Conservation (phyloP, 2,329 filamentous ascomycete genomes). For the Colletotrichum orbiculare region DNA sequence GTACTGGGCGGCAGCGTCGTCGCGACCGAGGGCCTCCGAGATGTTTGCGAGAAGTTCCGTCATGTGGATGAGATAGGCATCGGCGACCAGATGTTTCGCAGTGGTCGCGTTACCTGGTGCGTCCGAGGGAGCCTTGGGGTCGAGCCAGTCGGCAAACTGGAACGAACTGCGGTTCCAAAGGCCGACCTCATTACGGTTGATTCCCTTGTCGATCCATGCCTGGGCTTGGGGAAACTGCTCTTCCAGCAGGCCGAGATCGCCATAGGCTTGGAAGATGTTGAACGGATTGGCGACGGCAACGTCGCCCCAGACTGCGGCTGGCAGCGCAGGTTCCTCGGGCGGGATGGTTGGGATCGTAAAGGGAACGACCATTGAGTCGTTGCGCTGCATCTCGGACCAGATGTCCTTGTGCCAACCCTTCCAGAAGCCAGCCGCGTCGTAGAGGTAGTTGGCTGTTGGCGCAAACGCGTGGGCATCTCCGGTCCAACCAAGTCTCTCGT, state of each 20-base stretch:
- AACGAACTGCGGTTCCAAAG: conserved; percentile 52
- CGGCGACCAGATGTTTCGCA: conserved; percentile 53
- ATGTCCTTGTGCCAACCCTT: conserved; percentile 62
- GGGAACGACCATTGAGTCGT: conserved; percentile 41
- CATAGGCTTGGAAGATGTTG: conserved; percentile 52
- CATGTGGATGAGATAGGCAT: conserved; percentile 59
- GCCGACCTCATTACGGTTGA: conserved; percentile 46
- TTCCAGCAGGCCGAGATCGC: conserved; percentile 49
- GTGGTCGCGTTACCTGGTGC: conserved; percentile 53
- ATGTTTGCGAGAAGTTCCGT: conserved; percentile 51
- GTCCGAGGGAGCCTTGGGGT: conserved; percentile 56
- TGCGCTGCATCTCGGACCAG: conserved; percentile 45
- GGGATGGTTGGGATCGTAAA: conserved; percentile 45
- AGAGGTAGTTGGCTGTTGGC: conserved; percentile 64
- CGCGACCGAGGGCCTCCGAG: conserved; percentile 45
- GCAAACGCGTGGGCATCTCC: conserved; percentile 62
- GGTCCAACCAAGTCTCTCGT: conserved; percentile 66
- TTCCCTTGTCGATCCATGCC: conserved; percentile 52
- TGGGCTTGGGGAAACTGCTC: conserved; percentile 54
- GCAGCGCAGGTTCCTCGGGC: conserved; percentile 37
- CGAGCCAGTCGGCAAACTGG: conserved; percentile 61
- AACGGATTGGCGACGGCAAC: conserved; percentile 54
- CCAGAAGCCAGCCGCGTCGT: conserved; percentile 62
- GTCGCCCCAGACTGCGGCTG: conserved; percentile 56
- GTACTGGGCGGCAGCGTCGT: conserved; percentile 42